Evolutionary conservation across 208 protist genomes (phyloP), one percentile per base, ranked within the genome.

Genomic region (Leishmania martiniquensis): DNA sequence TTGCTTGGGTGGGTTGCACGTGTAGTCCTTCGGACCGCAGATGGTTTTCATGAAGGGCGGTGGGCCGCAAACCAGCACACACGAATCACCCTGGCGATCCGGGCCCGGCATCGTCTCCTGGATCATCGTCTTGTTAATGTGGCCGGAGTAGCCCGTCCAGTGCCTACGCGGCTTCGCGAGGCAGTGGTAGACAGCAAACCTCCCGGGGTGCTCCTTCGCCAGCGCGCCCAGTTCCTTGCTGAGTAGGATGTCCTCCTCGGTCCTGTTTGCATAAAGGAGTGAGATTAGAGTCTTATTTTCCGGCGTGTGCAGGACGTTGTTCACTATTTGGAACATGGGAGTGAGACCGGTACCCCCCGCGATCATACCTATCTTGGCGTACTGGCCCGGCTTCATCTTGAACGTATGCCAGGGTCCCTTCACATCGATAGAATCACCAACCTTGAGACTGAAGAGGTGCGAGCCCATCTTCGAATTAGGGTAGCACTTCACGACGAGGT

Each of bases 331-430:
- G 81, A 87, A 90, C 87, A 96, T 94, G n/a, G 96, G 94, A 32
- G 95, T 96, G 87, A 98, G 91, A 66, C 94, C 96, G 12, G 94
- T 98, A 76, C 96, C 96, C 13, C 87, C 87, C 32, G 92, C 91
- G 63, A 98, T 85, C 92, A 98, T 96, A 45, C 91, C 93, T 42
- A 98, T 86, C 60, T 87, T 75, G 34, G 84, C 83, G 73, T 91
- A 97, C 85, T 94, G 84, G 59, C 76, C 87, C 34, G 85, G 81
- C 47, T 76, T 77, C 72, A 98, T 90, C 4, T 89, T 81, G 74
- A 97, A 88, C 49, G 93, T 92, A 67, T 76, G 67, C 77, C 90
- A 92, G 51, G 96, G 97, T 0, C 96, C 95, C 74, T 91, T 89
- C 32, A 88, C 89, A 68, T 96, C 89, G 66, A 98, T 91, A 59